Conservation (phyloP, 805 yeast genomes). For the Lachancea sp. region DNA sequence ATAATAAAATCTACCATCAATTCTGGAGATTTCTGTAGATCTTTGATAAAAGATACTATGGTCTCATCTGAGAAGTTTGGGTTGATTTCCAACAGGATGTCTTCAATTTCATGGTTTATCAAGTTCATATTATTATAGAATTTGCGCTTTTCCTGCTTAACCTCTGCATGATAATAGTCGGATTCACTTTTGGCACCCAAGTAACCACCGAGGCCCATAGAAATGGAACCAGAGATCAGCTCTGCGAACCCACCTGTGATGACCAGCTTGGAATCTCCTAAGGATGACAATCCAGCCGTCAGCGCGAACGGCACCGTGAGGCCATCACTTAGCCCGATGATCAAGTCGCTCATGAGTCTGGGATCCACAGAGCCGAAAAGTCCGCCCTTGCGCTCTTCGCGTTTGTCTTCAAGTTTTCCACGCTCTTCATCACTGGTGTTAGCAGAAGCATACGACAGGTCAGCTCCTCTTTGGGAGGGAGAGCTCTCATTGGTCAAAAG, state of each 20-base stretch:
- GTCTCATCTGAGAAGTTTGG: conserved; percentile 58
- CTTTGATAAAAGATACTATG: conserved; percentile 63
- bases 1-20: conserved; percentile 81
- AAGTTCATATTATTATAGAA: conserved; percentile 59
- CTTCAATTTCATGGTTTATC: conserved; percentile 73
- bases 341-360: conserved; percentile 86
- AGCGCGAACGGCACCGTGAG: conserved; percentile 97
- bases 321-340: conserved; percentile 93
- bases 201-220: conserved; percentile 97
- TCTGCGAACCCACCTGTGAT: conserved; percentile 98
- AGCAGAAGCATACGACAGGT: conserved; percentile 10
- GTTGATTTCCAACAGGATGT: conserved; percentile 65
- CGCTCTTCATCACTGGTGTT: conserved; percentile 8
- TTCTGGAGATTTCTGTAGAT: conserved; percentile 71
- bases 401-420: conserved; percentile 9
- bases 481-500: conserved; percentile 14
- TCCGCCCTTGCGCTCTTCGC: conserved; percentile 15
- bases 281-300: conserved; percentile 89
- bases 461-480: conserved; percentile 5
- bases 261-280: conserved; percentile 84
- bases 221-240: conserved; percentile 91
- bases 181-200: conserved; percentile 88
- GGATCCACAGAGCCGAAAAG: conserved; percentile 66
- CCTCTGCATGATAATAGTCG: conserved; percentile 68
- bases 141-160: conserved; percentile 59